phyloP scores from a whole-genome alignment of 2,329 filamentous ascomycete genomes.

The Verticillium zaregamsianum region DNA sequence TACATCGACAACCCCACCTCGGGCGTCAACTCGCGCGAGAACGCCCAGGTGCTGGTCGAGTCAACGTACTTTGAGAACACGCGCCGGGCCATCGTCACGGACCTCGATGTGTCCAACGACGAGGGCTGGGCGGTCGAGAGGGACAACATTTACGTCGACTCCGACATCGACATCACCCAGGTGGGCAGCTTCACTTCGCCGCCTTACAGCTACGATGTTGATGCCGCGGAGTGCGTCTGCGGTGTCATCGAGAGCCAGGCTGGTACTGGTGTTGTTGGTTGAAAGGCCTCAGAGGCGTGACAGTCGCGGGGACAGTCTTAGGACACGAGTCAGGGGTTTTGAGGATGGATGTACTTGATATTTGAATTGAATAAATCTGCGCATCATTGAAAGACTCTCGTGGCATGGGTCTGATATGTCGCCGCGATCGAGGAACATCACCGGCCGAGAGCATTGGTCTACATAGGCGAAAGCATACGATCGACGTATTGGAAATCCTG shows the following conservation, averaged over 20 bases:
- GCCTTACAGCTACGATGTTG: constrained; percentile 29
- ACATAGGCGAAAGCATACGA: too few species aligned
- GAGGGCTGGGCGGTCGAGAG: constrained; percentile 37
- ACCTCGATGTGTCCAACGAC: constrained; percentile 17
- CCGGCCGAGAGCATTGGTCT: too few species aligned
- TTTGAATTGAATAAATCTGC: too few species aligned
- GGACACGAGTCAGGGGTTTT: neutral
- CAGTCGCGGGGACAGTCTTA: neutral
- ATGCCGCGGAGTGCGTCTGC: constrained; percentile 10
- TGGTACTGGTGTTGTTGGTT: constrained; percentile 9
- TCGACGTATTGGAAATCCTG: too few species aligned
- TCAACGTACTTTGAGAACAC: constrained; percentile 42
- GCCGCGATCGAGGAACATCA: too few species aligned
- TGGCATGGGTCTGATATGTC: too few species aligned
- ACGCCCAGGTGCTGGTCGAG: constrained; percentile 50
- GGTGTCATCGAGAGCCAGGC: constrained; percentile 12
- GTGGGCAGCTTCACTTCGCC: constrained; percentile 21
- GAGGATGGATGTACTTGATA: neutral
- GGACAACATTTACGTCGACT: constrained; percentile 39
- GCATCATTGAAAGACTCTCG: too few species aligned
- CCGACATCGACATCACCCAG: constrained; percentile 27
- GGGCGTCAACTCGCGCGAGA: constrained; percentile 49
- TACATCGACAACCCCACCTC: constrained; percentile 37
- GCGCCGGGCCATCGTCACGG: constrained; percentile 28
- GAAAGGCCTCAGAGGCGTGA: neutral